Percentiles rank a stretch among this genome's conserved stretches.
phyloP scores from a whole-genome alignment of 257 asterid species.

The Salvia miltiorrhiza region DNA sequence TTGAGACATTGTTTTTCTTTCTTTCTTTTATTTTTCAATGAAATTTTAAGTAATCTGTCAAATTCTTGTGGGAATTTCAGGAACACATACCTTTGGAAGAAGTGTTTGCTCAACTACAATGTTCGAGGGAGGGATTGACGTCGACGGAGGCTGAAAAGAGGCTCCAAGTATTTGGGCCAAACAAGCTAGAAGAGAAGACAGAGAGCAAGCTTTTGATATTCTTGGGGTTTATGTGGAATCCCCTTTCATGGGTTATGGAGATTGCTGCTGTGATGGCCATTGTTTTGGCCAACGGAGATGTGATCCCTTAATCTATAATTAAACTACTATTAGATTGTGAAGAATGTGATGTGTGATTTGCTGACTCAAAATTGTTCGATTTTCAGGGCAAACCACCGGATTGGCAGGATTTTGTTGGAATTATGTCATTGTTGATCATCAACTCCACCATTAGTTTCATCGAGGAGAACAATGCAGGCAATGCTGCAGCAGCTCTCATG shows the following conservation, averaged over 20 bases:
- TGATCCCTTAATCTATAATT: not conserved
- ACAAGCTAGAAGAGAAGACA: conserved; percentile 89
- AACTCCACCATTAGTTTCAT: conserved; percentile 71
- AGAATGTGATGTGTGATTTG: not conserved
- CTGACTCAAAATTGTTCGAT: not conserved
- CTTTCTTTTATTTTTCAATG: not conserved
- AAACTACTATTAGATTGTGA: not conserved
- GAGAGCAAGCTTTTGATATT: conserved; percentile 63
- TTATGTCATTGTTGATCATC: conserved; percentile 45
- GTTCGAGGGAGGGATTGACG: conserved; percentile 64
- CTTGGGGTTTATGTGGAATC: conserved; percentile 87
- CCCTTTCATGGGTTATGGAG: conserved; percentile 91
- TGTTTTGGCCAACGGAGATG: conserved; percentile 70
- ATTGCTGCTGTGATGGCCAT: conserved; percentile 76
- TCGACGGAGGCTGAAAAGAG: conserved; percentile 53
- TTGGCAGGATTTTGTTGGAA: conserved; percentile 76
- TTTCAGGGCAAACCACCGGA: conserved; percentile 66
- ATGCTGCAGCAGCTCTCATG: conserved; percentile 76
- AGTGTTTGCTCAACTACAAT: conserved; percentile 64
- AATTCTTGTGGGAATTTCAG: conserved; percentile 30
- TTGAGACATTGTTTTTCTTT: not conserved
- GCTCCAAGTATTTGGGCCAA: conserved; percentile 68
- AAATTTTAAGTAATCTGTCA: not conserved
- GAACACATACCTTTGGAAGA: conserved; percentile 76
- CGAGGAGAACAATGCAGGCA: conserved; percentile 77